A percentile compares a stretch with the other conserved stretches of the same genome.
Evolutionary conservation across 2,329 filamentous ascomycete genomes (phyloP).

Genomic region (Botryotinia narcissicola): DNA sequence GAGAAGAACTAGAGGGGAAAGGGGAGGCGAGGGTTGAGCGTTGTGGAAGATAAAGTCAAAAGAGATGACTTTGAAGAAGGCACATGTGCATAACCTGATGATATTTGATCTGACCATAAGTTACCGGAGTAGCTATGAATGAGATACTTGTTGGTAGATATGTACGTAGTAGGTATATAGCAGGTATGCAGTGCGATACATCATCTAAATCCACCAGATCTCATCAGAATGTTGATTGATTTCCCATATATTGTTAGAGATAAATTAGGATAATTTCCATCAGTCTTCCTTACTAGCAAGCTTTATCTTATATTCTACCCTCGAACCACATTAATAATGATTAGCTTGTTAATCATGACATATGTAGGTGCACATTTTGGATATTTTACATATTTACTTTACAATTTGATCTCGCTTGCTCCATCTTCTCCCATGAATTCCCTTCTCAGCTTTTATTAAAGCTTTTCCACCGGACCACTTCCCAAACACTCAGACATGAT

Average conservation of each 20-base stretch:
- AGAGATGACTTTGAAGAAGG: not conserved
- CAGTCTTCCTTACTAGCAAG: not conserved
- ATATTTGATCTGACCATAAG: not conserved
- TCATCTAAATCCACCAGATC: not conserved
- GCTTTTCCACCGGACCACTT: not conserved
- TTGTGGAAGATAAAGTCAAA: not conserved
- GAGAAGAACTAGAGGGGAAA: constrained; percentile 7
- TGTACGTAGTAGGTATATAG: not conserved
- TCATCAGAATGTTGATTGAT: not conserved
- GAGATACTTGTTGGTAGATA: not conserved
- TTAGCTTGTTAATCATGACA: not conserved
- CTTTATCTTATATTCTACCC: not conserved
- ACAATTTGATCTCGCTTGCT: not conserved
- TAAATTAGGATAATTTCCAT: not conserved
- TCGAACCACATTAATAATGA: not conserved
- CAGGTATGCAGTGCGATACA: not conserved
- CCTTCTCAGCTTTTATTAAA: not conserved
- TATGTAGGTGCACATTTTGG: not conserved
- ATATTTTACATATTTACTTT: not conserved
- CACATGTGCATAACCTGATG: not conserved
- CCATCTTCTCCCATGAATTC: not conserved
- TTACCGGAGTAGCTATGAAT: not conserved
- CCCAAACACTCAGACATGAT: not conserved
- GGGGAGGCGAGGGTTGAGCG: not conserved
- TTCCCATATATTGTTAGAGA: not conserved